phyloP scores from a whole-genome alignment of 495 filamentous ascomycete genomes.

The Penicillium verhagenii region DNA sequence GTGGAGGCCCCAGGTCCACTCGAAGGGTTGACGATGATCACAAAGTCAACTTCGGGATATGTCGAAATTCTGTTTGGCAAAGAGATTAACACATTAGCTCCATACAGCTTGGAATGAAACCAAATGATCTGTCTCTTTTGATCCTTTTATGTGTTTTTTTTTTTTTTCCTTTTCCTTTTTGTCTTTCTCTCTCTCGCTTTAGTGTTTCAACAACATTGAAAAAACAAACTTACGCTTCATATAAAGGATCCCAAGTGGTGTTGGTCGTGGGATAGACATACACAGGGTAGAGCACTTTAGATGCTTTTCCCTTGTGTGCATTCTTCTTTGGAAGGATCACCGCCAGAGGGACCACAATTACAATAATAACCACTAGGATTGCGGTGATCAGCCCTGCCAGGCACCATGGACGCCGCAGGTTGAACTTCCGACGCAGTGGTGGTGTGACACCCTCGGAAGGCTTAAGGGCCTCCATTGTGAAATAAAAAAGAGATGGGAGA shows the following conservation, averaged over 20 bases:
- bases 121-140: neutral
- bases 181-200: too few species aligned
- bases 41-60: neutral
- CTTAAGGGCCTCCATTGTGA: neutral
- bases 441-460: neutral
- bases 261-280: conserved; percentile 4
- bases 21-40: conserved; percentile 1
- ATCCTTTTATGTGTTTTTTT: neutral
- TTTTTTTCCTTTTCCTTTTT: too few species aligned
- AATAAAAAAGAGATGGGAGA: too few species aligned
- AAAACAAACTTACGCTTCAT: conserved; percentile 1
- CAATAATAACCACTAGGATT: neutral
- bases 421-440: neutral
- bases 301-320: neutral
- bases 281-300: neutral
- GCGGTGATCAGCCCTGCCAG: neutral
- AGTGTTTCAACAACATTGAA: too few species aligned
- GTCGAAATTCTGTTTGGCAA: neutral
- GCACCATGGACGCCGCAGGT: neutral
- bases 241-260: conserved; percentile 3
- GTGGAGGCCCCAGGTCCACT: conserved; percentile 1
- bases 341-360: neutral
- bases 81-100: neutral
- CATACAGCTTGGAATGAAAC: too few species aligned
- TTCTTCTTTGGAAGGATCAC: neutral